Conservation (phyloP, 768 basidiomycete species). For the Suillus clintonianus region DNA sequence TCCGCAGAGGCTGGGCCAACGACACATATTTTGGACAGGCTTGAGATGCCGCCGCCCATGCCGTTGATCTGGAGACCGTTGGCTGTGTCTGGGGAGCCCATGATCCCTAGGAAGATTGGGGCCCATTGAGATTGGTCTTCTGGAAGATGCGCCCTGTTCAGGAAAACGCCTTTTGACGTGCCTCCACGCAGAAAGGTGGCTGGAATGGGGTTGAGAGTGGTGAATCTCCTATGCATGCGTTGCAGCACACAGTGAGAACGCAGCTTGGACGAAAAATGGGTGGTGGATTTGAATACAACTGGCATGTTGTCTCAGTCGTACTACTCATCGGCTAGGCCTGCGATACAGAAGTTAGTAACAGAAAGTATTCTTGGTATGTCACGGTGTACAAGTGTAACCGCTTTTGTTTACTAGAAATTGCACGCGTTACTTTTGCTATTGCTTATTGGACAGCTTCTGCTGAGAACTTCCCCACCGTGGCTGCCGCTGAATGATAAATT, state of each 20-base stretch:
- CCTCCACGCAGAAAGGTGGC: conserved; percentile 65
- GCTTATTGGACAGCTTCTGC: no score
- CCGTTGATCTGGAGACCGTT: conserved; percentile 75
- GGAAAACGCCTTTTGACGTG: conserved; percentile 76
- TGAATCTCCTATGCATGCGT: neutral
- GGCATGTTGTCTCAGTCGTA: no score
- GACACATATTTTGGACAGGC: conserved; percentile 73
- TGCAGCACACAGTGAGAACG: neutral
- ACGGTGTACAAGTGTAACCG: no score
- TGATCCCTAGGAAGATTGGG: conserved; percentile 65
- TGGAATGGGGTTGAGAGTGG: conserved; percentile 9
- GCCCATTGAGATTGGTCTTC: conserved; percentile 51
- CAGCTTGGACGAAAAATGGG: neutral
- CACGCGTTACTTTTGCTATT: no score
- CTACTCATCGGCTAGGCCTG: no score
- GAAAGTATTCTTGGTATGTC: no score
- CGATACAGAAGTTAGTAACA: no score
- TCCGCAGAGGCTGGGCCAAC: conserved; percentile 51
- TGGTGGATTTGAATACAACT: no score
- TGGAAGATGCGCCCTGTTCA: conserved; percentile 58
- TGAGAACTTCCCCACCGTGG: no score
- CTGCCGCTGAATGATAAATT: no score
- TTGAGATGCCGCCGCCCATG: conserved; percentile 79
- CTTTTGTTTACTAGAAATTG: no score
- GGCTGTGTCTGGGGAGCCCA: conserved; percentile 79